Evolutionary conservation across 305 asterid species (phyloP).

Genomic region (Fraxinus floribunda): DNA sequence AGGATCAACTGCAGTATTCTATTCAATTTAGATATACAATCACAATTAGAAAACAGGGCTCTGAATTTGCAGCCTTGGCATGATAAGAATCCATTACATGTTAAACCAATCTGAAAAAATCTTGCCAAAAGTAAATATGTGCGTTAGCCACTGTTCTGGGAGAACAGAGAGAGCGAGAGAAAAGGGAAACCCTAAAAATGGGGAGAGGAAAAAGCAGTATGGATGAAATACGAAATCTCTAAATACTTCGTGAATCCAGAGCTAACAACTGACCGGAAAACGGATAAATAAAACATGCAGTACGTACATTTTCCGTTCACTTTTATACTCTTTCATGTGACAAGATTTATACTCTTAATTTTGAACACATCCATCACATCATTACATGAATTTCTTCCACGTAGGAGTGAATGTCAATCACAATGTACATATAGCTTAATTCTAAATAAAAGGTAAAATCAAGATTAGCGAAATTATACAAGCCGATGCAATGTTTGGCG

Average conservation of each 20-base stretch:
- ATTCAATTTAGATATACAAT: background rate
- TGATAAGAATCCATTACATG: background rate
- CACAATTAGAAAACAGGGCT: background rate
- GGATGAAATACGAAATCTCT: conserved; percentile 34
- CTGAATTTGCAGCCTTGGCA: conserved; percentile 17
- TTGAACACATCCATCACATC: too few relatives aligned
- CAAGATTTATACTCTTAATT: too few relatives aligned
- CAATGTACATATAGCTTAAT: too few relatives aligned
- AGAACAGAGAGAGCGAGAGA: background rate
- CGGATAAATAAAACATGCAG: background rate
- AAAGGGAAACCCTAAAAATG: conserved; percentile 39
- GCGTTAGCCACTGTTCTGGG: conserved; percentile 23
- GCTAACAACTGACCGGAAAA: conserved; percentile 27
- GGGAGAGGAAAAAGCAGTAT: conserved; percentile 15
- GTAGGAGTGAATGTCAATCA: too few relatives aligned
- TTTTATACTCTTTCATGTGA: too few relatives aligned
- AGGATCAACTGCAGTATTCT: background rate
- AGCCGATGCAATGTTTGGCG: background rate
- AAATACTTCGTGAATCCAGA: conserved; percentile 29
- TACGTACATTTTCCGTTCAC: too few relatives aligned
- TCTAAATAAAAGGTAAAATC: background rate
- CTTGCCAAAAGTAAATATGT: background rate
- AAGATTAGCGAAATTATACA: background rate
- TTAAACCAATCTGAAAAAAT: background rate
- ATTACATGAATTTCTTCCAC: too few relatives aligned